phyloP scores from a whole-genome alignment of 192 early-diverging fungal species.

The Backusella liffmaniae region DNA sequence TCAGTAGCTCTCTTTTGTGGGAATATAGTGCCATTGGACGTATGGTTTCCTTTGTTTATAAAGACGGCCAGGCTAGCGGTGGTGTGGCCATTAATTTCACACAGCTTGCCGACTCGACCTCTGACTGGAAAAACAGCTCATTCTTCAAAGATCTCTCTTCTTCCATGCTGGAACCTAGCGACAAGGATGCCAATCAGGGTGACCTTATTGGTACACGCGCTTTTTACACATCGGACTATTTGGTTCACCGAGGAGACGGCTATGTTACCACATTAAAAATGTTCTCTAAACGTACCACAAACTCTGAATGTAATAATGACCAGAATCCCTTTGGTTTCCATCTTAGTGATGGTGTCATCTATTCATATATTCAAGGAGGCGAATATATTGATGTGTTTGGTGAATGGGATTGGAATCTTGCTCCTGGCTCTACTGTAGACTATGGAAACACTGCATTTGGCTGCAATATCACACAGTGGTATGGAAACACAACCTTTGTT shows the following conservation, averaged over 20 bases:
- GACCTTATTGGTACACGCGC: background rate
- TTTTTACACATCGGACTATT: conserved; percentile 17
- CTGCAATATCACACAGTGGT: conserved; percentile 19
- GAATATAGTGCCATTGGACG: conserved; percentile 26
- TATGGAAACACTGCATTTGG: conserved; percentile 15
- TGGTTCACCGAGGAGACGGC: conserved; percentile 18
- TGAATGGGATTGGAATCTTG: conserved; percentile 33
- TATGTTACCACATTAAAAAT: conserved; percentile 27
- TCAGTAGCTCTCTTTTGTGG: conserved; percentile 11
- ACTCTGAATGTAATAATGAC: conserved; percentile 26
- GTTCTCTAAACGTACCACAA: conserved; percentile 31
- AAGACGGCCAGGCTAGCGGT: conserved; percentile 15
- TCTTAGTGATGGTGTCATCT: conserved; percentile 30
- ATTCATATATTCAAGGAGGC: conserved; percentile 22
- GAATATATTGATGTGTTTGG: conserved; percentile 33
- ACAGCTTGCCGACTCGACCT: background rate
- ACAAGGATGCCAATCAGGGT: background rate
- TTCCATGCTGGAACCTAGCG: background rate
- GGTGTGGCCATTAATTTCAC: conserved; percentile 19
- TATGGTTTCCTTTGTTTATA: conserved; percentile 24
- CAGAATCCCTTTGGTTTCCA: conserved; percentile 33
- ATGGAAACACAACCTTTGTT: conserved; percentile 26
- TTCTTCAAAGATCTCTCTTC: background rate
- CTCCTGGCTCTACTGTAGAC: conserved; percentile 31
- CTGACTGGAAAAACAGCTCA: conserved; percentile 13